Percentiles rank a stretch among this genome's conserved stretches.
Evolutionary conservation across 2,329 filamentous ascomycete genomes (phyloP).

Genomic region (Trichoderma afroharzianum): DNA sequence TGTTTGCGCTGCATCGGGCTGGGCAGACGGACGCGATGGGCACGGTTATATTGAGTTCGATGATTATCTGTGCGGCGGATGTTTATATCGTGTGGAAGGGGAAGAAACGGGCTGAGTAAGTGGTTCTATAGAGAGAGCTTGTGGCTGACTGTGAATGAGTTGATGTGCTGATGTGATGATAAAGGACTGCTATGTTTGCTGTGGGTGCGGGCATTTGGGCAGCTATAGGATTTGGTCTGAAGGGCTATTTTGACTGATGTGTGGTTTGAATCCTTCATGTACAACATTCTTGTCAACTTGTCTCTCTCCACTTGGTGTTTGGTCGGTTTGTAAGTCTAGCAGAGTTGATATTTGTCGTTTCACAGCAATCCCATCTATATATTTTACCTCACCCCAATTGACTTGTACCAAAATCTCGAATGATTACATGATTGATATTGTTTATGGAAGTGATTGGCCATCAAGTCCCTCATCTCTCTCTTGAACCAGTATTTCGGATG

Average conservation of each 20-base stretch:
- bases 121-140: neutral
- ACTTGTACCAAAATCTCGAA: neutral
- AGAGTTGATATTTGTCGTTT: neutral
- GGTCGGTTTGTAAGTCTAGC: neutral
- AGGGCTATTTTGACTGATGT: conserved; percentile 14
- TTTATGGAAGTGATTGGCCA: neutral
- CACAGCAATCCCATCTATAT: neutral
- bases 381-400: neutral
- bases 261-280: neutral
- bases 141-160: neutral
- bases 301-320: neutral
- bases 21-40: conserved; percentile 20
- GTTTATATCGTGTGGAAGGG: conserved; percentile 20
- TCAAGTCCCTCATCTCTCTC: fast-evolving
- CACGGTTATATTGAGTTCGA: conserved; percentile 20
- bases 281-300: neutral
- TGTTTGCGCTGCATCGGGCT: conserved; percentile 14
- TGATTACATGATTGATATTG: neutral
- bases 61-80: conserved; percentile 21
- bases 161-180: neutral
- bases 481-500: neutral
- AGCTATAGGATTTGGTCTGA: conserved; percentile 15
- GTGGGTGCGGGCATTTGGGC: conserved; percentile 14
- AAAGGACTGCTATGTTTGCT: neutral
- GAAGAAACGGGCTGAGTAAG: conserved; percentile 19